Percentiles rank a stretch among this genome's conserved stretches.
Evolutionary conservation across 31 red algal genomes (phyloP).

Genomic region (Endocladia muricata): DNA sequence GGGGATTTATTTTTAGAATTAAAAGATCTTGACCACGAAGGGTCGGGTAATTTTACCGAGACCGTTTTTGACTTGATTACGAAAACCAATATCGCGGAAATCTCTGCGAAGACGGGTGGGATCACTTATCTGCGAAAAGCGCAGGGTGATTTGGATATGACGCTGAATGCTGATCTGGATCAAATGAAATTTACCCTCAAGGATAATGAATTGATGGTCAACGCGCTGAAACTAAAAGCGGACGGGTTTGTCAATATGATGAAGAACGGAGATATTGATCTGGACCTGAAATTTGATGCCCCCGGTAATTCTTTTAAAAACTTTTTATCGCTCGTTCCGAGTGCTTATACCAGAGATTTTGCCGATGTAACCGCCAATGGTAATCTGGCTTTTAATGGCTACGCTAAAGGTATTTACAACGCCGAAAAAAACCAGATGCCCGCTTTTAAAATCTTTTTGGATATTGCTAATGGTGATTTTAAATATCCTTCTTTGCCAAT

Average conservation of each 20-base stretch:
- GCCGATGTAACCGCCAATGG: too few species aligned
- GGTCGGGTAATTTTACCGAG: background rate
- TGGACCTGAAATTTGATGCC: background rate
- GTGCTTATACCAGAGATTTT: slow-evolving; percentile 5
- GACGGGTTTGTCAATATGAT: background rate
- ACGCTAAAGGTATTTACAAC: too few species aligned
- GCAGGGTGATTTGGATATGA: background rate
- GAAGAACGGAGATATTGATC: background rate
- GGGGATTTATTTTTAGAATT: background rate
- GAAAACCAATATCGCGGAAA: background rate
- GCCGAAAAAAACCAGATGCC: too few species aligned
- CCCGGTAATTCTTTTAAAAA: background rate
- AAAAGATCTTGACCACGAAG: background rate
- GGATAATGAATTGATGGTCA: background rate
- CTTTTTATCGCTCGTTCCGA: background rate
- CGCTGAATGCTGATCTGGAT: background rate
- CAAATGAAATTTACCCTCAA: background rate
- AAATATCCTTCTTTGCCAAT: too few species aligned
- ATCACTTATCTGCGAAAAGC: background rate
- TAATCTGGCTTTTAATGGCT: too few species aligned
- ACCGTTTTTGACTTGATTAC: background rate
- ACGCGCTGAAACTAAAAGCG: background rate
- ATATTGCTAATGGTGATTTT: too few species aligned
- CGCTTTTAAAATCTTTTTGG: too few species aligned
- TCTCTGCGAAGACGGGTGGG: background rate